A percentile compares a stretch with the other conserved stretches of the same genome.
Evolutionary conservation across 2,329 filamentous ascomycete genomes (phyloP).

Genomic region (Colletotrichum sp.): DNA sequence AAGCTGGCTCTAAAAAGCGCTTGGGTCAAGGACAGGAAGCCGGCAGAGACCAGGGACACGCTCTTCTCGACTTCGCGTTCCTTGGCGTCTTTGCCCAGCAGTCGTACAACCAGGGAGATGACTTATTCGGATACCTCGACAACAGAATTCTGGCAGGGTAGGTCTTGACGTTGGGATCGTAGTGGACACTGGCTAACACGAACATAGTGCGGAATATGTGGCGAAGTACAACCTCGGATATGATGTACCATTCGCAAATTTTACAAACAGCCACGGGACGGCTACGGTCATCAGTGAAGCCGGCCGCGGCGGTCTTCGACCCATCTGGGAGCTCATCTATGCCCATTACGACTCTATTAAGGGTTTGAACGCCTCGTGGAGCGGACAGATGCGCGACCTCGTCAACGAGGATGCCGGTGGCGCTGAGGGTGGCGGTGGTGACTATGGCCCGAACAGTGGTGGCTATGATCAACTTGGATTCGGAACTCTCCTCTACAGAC

Average conservation of each 20-base stretch:
- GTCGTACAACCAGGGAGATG: constrained; percentile 46
- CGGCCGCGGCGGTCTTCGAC: constrained; percentile 37
- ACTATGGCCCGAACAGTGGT: constrained; percentile 44
- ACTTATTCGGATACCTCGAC: constrained; percentile 38
- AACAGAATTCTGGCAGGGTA: constrained; percentile 41
- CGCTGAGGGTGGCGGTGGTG: constrained; percentile 47
- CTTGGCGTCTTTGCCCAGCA: constrained; percentile 45
- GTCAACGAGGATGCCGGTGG: constrained; percentile 36
- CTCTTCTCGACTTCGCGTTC: constrained; percentile 42
- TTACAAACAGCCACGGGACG: constrained; percentile 40
- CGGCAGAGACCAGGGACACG: constrained; percentile 50
- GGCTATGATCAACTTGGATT: constrained; percentile 44
- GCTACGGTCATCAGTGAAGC: constrained; percentile 35
- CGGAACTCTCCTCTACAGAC: constrained; percentile 31
- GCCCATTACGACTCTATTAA: constrained; percentile 44
- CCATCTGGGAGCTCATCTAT: constrained; percentile 43
- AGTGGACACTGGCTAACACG: background rate
- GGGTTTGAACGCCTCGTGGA: constrained; percentile 39
- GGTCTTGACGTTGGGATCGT: background rate
- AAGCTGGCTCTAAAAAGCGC: constrained; percentile 30
- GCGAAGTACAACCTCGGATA: constrained; percentile 47
- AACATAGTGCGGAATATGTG: constrained; percentile 36
- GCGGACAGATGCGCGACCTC: constrained; percentile 38
- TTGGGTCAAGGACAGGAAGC: constrained; percentile 46
- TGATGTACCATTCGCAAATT: constrained; percentile 45